Percentiles rank a stretch among this genome's conserved stretches.
Evolutionary conservation across 176 grass and related monocot species (phyloP).

Genomic region (Metroxylon sagu): DNA sequence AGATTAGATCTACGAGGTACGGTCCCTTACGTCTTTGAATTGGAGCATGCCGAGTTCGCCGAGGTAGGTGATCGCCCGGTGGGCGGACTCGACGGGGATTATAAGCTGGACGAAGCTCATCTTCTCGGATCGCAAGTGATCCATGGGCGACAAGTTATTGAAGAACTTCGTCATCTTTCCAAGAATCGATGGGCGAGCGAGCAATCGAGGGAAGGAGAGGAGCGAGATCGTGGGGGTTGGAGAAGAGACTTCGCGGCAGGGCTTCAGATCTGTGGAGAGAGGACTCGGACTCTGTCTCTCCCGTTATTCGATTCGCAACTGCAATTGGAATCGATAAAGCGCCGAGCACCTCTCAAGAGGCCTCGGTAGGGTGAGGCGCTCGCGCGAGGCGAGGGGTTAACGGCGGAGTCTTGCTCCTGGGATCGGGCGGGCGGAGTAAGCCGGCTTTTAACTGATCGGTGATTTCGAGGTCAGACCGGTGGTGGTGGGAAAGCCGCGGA

Average conservation of each 20-base stretch:
- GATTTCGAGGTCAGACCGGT: no score
- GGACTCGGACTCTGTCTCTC: slow-evolving; percentile 1
- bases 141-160: slow-evolving; percentile 74
- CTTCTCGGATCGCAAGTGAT: slow-evolving; percentile 91
- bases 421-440: no score
- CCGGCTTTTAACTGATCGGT: no score
- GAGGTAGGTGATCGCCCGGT: slow-evolving; percentile 81
- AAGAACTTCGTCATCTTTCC: slow-evolving; percentile 63
- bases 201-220: background rate
- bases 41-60: slow-evolving; percentile 92
- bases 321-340: slow-evolving; percentile 14
- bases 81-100: slow-evolving; percentile 80
- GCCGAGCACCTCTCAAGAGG: no score
- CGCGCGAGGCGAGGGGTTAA: no score
- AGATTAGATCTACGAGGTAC: slow-evolving; percentile 9
- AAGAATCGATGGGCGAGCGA: background rate
- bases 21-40: slow-evolving; percentile 92
- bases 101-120: slow-evolving; percentile 99
- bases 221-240: slow-evolving; percentile 2
- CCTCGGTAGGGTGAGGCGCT: no score
- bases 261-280: slow-evolving; percentile 42
- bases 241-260: background rate
- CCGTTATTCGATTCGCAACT: slow-evolving; percentile 21
- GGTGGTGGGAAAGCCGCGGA: no score
- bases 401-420: no score